A percentile compares a stretch with the other conserved stretches of the same genome.
Evolutionary conservation across 129 eudicot genomes (phyloP).

Genomic region (Saposhnikovia divaricata): DNA sequence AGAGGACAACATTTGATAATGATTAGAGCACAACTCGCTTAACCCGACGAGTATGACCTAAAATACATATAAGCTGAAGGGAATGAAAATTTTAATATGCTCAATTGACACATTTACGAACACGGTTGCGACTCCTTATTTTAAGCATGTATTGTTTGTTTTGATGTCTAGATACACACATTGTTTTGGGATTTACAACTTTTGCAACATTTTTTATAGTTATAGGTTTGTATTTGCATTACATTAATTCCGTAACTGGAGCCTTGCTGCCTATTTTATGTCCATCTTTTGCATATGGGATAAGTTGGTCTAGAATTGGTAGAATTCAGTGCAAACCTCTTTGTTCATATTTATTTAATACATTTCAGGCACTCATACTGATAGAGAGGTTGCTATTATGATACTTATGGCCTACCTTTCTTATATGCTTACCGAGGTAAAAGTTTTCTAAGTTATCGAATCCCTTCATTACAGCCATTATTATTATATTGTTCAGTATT

Average conservation of each 20-base stretch:
- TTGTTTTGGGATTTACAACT: too few species aligned
- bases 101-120: too few species aligned
- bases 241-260: not conserved
- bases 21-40: too few species aligned
- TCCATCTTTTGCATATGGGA: not conserved
- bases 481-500: not conserved
- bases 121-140: too few species aligned
- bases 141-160: too few species aligned
- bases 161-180: too few species aligned
- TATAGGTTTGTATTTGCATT: too few species aligned
- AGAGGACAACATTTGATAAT: too few species aligned
- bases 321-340: not conserved
- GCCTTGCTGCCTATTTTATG: not conserved
- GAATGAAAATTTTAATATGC: too few species aligned
- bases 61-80: too few species aligned
- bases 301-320: not conserved
- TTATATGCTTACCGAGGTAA: conserved; percentile 60
- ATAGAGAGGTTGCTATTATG: conserved; percentile 64
- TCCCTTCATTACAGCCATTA: conserved; percentile 9
- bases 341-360: not conserved
- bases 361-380: conserved; percentile 61
- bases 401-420: conserved; percentile 67
- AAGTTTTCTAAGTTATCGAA: conserved; percentile 2
- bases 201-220: too few species aligned
- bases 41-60: too few species aligned